Evolutionary conservation across 768 basidiomycete genomes (phyloP).

Genomic region (Tricholomella constricta): DNA sequence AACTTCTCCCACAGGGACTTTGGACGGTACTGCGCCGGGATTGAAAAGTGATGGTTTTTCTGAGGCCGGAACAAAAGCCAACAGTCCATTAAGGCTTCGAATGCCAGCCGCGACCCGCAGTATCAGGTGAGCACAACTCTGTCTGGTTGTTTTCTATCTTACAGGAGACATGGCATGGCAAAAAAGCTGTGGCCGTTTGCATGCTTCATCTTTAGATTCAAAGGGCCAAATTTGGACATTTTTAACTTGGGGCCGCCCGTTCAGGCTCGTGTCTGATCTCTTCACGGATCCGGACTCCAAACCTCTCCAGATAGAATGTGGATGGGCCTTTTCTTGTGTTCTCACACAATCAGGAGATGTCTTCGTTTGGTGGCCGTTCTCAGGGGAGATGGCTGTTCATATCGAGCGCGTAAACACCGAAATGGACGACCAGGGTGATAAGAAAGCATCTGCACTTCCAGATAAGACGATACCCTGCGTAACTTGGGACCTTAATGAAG

Average conservation of each 20-base stretch:
- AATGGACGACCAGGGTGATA: conserved; percentile 46
- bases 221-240: conserved; percentile 71
- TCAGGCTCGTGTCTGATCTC: conserved; percentile 53
- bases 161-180: conserved; percentile 3
- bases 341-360: conserved; percentile 74
- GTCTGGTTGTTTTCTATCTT: background rate
- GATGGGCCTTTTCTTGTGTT: conserved; percentile 78
- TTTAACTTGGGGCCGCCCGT: conserved; percentile 77
- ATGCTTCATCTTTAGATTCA: conserved; percentile 66
- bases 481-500: conserved; percentile 54
- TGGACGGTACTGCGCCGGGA: conserved; percentile 48
- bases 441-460: conserved; percentile 33
- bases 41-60: conserved; percentile 59
- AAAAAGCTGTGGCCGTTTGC: conserved; percentile 74
- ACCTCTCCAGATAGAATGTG: conserved; percentile 70
- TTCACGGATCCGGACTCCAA: conserved; percentile 45
- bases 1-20: conserved; percentile 48
- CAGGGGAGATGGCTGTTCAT: conserved; percentile 39
- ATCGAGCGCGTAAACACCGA: conserved; percentile 41
- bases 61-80: conserved; percentile 48
- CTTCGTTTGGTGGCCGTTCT: conserved; percentile 74
- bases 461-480: conserved; percentile 58
- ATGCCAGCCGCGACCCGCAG: conserved; percentile 61
- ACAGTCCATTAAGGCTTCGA: conserved; percentile 55
- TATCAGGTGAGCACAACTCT: conserved; percentile 53